phyloP scores from a whole-genome alignment of 768 basidiomycete genomes.

The Daedalea quercina region DNA sequence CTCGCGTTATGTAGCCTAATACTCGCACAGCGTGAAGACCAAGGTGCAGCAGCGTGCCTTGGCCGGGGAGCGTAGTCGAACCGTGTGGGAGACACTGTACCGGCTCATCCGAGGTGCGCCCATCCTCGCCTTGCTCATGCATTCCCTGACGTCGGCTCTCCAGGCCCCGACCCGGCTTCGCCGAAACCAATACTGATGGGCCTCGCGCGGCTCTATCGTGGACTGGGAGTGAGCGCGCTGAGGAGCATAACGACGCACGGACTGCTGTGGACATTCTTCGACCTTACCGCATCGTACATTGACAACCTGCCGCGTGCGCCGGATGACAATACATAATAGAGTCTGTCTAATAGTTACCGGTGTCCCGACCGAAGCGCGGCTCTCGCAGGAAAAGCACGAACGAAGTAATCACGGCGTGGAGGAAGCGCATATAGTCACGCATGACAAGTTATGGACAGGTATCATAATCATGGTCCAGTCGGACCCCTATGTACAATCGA shows the following conservation, averaged over 20 bases:
- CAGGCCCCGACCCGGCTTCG: constrained; percentile 67
- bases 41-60: constrained; percentile 92
- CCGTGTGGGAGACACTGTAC: constrained; percentile 64
- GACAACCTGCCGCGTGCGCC: constrained; percentile 41
- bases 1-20: too few relatives aligned
- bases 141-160: background rate
- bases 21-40: constrained; percentile 89
- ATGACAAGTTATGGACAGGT: too few relatives aligned
- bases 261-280: constrained; percentile 89
- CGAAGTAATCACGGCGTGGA: too few relatives aligned
- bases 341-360: too few relatives aligned
- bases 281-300: constrained; percentile 69
- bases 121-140: background rate
- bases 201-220: constrained; percentile 81
- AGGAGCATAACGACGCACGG: constrained; percentile 93
- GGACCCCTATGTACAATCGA: too few relatives aligned
- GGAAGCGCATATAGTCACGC: too few relatives aligned
- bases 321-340: background rate
- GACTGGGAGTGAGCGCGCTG: constrained; percentile 88
- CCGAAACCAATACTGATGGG: constrained; percentile 77
- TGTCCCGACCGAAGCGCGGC: too few relatives aligned
- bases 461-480: too few relatives aligned
- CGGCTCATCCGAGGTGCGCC: constrained; percentile 73
- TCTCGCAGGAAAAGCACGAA: too few relatives aligned
- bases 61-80: constrained; percentile 68